Evolutionary conservation across 2,329 filamentous ascomycete genomes (phyloP), one percentile per base, ranked within the genome.

Genomic region (Nannizzia gypsea): DNA sequence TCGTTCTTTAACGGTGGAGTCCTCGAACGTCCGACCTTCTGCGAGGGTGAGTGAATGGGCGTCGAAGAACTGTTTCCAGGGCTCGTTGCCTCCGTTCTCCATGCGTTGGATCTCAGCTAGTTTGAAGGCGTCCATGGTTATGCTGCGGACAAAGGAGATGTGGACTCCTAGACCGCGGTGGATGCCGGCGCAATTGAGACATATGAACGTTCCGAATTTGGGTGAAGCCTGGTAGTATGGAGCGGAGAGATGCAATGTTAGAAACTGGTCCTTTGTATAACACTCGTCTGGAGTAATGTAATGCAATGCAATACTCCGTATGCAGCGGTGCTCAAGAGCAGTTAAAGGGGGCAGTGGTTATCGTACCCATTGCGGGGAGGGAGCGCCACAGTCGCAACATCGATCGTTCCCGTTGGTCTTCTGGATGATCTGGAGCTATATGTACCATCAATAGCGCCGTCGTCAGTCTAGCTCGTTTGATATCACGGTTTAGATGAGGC

Each of bases 41-140:
- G 86, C 83, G 70, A 84, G 78, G 52, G 84, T 88, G 56, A 84
- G 78, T 59, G 82, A 76, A 68, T 88, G 85, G 61, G 79, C 77
- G 67, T 95, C 87, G 73, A 95, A 99, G 76, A 96, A 97, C 24
- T 81, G 78, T 66, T 87, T 86, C 87, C 90, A 97, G 15, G 85
- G 82, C 63, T 87, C 85, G 75, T 99, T 99, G 59, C 93, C 93
- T 52, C 92, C 93, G 22, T 88, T 80, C 61, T 91, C 84, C 93
- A 99, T 97, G 66, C 91, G 87, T 74, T 89, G 86, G 69, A 97
- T 92, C 76, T 99, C 93, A 68, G 83, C 82, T 64, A 85, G 83
- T 74, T 99, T 99, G 80, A 99, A 97, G 60, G 90, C 90, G 77
- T 99, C 93, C 93, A 99, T 99, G 63, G 90, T 96, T 70, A 97